phyloP scores from a whole-genome alignment of 192 early-diverging fungal genomes.

The Geranomyces variabilis region DNA sequence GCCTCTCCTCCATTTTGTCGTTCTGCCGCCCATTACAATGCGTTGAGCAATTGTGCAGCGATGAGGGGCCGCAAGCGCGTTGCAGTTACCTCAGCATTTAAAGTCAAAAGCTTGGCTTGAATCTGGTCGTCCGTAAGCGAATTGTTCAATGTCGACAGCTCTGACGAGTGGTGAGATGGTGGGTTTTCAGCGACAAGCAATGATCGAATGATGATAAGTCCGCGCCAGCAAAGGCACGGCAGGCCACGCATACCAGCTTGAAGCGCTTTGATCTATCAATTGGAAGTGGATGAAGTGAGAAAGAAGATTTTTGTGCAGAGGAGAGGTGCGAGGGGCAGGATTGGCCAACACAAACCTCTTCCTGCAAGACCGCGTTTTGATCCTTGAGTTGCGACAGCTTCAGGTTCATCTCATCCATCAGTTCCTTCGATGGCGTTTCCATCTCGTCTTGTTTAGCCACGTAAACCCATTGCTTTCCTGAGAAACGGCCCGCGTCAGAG shows the following conservation, averaged over 20 bases:
- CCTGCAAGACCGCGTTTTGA: constrained; percentile 14
- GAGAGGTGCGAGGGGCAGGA: no score
- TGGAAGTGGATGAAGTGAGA: no score
- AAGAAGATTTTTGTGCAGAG: no score
- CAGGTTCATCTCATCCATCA: constrained; percentile 37
- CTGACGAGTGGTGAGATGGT: constrained; percentile 9
- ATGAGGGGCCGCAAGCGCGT: neutral
- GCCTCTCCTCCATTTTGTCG: constrained; percentile 22
- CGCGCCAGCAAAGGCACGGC: neutral
- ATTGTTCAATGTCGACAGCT: constrained; percentile 18
- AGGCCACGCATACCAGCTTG: constrained; percentile 22
- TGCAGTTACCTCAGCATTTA: constrained; percentile 31
- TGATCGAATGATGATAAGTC: neutral
- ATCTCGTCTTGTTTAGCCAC: constrained; percentile 36
- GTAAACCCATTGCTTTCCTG: constrained; percentile 46
- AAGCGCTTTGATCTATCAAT: constrained; percentile 7
- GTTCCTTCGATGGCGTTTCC: constrained; percentile 32
- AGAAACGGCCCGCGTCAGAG: neutral
- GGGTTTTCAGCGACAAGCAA: no score
- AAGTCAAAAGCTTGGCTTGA: neutral
- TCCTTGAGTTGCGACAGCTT: constrained; percentile 31
- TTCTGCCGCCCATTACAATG: constrained; percentile 23
- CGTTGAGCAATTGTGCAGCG: no score
- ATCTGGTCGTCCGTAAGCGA: constrained; percentile 34
- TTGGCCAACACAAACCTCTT: constrained; percentile 18